Percentiles rank a stretch among this genome's conserved stretches.
These are phyloP conservation scores for Candida tallmaniae DNA, from an alignment of 805 yeast genomes.

Conservation along the genomic window DNA sequence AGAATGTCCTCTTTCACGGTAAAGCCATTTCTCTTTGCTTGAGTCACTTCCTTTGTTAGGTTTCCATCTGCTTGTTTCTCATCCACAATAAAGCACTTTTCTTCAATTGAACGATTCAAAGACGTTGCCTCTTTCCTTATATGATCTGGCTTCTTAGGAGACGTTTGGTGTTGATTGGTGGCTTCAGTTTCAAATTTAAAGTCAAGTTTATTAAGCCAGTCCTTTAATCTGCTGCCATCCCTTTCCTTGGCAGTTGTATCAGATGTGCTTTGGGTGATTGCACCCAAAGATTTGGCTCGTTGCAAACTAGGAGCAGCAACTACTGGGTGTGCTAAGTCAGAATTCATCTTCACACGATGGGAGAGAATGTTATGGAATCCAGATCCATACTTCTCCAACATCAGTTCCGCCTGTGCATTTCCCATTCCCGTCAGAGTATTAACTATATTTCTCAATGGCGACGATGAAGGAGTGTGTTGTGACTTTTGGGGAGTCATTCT, in stretches of 20 bases:
- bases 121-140: background rate
- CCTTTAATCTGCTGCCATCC: constrained; percentile 8
- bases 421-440: constrained; percentile 14
- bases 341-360: too few species aligned
- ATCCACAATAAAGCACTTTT: too few species aligned
- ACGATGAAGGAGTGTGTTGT: constrained; percentile 32
- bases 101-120: too few species aligned
- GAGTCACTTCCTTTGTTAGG: too few species aligned
- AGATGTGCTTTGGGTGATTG: background rate
- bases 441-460: constrained; percentile 30
- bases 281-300: constrained; percentile 36
- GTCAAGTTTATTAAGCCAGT: constrained; percentile 26
- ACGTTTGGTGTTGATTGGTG: background rate
- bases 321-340: too few species aligned
- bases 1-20: too few species aligned
- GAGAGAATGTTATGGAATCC: constrained; percentile 23
- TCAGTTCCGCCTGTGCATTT: constrained; percentile 31
- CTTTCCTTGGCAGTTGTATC: too few species aligned
- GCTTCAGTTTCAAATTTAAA: constrained; percentile 14
- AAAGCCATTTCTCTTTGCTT: too few species aligned
- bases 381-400: constrained; percentile 41
- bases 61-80: too few species aligned
- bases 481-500: constrained; percentile 12
- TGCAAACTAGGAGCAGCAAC: constrained; percentile 29
- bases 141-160: background rate